Evolutionary conservation across 257 asterid genomes (phyloP).

Genomic region (Nicotiana benthamiana): DNA sequence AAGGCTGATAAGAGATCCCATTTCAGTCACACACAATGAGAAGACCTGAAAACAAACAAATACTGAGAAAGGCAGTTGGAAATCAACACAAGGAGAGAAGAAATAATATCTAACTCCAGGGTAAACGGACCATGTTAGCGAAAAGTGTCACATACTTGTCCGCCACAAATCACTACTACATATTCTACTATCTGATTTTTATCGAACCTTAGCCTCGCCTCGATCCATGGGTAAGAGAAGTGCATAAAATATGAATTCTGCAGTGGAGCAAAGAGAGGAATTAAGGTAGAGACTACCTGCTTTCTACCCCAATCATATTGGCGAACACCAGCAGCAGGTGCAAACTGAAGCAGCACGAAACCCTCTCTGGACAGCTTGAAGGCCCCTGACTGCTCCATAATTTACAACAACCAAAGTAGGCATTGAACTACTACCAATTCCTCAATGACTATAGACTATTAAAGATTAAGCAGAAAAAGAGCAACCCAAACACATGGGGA

Average conservation of each 20-base stretch:
- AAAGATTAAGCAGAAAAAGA: not conserved
- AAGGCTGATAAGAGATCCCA: constrained; percentile 72
- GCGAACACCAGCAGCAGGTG: constrained; percentile 85
- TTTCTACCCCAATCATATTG: constrained; percentile 95
- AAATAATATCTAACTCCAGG: not conserved
- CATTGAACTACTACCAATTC: constrained; percentile 10
- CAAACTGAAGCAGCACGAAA: constrained; percentile 72
- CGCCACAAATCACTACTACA: not conserved
- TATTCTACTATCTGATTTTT: not conserved
- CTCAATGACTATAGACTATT: not conserved
- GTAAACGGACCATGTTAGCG: not conserved
- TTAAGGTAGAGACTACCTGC: constrained; percentile 45
- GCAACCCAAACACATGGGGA: constrained; percentile 1
- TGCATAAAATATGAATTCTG: not conserved
- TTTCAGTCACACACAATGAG: constrained; percentile 75
- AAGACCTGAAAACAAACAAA: constrained; percentile 51
- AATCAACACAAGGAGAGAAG: constrained; percentile 7
- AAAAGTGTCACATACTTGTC: not conserved
- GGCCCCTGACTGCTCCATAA: constrained; percentile 77
- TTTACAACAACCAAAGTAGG: not conserved
- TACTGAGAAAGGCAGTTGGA: constrained; percentile 8
- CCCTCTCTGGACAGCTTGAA: constrained; percentile 83
- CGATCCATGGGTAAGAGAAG: not conserved
- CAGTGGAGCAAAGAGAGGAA: not conserved
- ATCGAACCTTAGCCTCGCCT: not conserved